A percentile compares a stretch with the other conserved stretches of the same genome.
Conservation (phyloP, 2,329 filamentous ascomycete species). For the Microcera coccophila region DNA sequence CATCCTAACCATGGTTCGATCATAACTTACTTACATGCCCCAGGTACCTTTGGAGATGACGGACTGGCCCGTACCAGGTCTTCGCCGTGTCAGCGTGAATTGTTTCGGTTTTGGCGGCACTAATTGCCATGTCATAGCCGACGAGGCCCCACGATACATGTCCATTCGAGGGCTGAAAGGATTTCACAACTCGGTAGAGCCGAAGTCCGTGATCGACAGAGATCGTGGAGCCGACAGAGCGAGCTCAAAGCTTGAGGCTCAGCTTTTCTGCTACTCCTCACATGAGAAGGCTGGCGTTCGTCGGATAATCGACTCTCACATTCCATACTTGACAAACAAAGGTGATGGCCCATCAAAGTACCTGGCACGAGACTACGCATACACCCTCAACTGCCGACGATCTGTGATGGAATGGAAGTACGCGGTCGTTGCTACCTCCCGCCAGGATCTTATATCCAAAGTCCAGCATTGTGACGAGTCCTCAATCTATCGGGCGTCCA, state of each 20-base stretch:
- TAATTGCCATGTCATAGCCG: constrained; percentile 51
- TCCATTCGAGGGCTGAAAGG: constrained; percentile 31
- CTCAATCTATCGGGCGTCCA: constrained; percentile 22
- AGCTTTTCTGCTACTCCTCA: constrained; percentile 43
- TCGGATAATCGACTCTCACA: constrained; percentile 35
- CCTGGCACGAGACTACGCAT: constrained; percentile 41
- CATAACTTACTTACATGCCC: constrained; percentile 4
- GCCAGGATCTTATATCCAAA: constrained; percentile 31
- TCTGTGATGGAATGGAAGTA: constrained; percentile 43
- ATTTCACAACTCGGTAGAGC: constrained; percentile 34
- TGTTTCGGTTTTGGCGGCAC: constrained; percentile 58
- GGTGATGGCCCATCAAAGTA: not conserved
- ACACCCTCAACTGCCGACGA: constrained; percentile 44
- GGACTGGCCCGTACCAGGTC: constrained; percentile 42
- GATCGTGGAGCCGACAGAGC: not conserved
- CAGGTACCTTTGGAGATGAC: constrained; percentile 40
- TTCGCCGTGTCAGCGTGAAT: constrained; percentile 51
- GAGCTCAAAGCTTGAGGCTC: constrained; percentile 19
- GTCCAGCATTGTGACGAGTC: constrained; percentile 19
- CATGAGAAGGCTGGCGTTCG: constrained; percentile 40
- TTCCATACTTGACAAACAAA: constrained; percentile 27
- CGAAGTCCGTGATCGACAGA: constrained; percentile 2
- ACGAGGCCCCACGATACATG: constrained; percentile 44
- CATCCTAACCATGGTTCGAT: not conserved
- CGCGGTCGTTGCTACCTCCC: constrained; percentile 35